Percentiles rank a stretch among this genome's conserved stretches.
Evolutionary conservation across 306 rosid species (phyloP).

Genomic region (Bauhinia variegata): DNA sequence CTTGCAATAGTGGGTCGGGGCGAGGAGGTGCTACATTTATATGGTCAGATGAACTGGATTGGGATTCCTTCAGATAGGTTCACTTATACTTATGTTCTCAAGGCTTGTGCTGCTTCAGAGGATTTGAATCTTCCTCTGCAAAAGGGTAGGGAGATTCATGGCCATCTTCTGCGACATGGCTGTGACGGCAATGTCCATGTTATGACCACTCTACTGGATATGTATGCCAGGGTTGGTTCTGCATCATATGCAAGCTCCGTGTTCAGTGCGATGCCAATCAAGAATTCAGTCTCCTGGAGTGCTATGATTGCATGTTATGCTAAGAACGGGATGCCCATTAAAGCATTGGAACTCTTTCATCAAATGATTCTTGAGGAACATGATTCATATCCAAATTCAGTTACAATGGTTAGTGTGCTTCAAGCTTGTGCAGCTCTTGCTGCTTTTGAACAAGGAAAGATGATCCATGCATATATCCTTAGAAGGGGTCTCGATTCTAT

Average conservation of each 20-base stretch:
- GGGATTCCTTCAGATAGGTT: constrained; percentile 68
- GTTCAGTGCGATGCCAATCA: constrained; percentile 65
- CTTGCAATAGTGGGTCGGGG: constrained; percentile 77
- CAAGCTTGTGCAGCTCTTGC: constrained; percentile 85
- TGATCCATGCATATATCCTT: constrained; percentile 83
- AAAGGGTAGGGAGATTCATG: constrained; percentile 93
- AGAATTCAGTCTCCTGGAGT: constrained; percentile 90
- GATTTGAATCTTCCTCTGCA: constrained; percentile 49
- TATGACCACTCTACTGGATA: constrained; percentile 84
- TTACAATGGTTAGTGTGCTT: constrained; percentile 94
- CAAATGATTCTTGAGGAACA: constrained; percentile 65
- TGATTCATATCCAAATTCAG: constrained; percentile 76
- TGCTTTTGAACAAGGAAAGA: constrained; percentile 80
- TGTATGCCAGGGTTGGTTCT: constrained; percentile 80
- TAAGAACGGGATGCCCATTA: constrained; percentile 71
- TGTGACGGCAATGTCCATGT: constrained; percentile 69
- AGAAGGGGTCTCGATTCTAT: constrained; percentile 89
- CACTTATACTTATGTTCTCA: constrained; percentile 79
- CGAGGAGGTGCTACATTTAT: constrained; percentile 63
- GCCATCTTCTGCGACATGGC: constrained; percentile 79
- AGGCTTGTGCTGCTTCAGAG: constrained; percentile 82
- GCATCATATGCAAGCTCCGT: constrained; percentile 66
- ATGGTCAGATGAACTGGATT: constrained; percentile 62
- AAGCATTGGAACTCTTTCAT: constrained; percentile 79
- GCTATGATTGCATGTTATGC: constrained; percentile 90